A percentile compares a stretch with the other conserved stretches of the same genome.
Conservation (phyloP, 2,329 filamentous ascomycete genomes). For the Blastomyces silverae region DNA sequence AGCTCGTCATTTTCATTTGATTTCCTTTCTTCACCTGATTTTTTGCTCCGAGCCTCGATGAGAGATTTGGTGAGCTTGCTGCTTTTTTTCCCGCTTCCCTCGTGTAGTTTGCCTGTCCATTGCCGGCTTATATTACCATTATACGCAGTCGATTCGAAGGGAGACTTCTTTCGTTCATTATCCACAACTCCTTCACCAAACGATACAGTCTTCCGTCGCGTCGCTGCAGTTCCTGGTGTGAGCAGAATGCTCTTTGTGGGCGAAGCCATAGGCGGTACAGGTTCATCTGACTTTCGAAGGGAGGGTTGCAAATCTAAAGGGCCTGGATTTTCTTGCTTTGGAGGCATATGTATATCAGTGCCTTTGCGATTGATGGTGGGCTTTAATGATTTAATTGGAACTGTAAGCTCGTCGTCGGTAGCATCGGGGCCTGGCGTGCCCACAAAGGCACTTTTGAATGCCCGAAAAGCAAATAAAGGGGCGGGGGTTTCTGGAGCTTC, state of each 20-base stretch:
- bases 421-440: slow-evolving; percentile 54
- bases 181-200: slow-evolving; percentile 53
- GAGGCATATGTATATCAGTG: slow-evolving; percentile 16
- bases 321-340: slow-evolving; percentile 23
- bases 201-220: slow-evolving; percentile 54
- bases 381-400: slow-evolving; percentile 20
- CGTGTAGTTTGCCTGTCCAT: slow-evolving; percentile 17
- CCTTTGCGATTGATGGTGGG: slow-evolving; percentile 17
- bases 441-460: slow-evolving; percentile 51
- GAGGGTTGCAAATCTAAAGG: slow-evolving; percentile 16
- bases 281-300: slow-evolving; percentile 17
- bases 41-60: slow-evolving; percentile 35
- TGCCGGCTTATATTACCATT: slow-evolving; percentile 43
- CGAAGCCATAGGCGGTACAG: slow-evolving; percentile 36
- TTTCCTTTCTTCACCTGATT: slow-evolving; percentile 4
- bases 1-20: slow-evolving; percentile 22
- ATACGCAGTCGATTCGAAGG: slow-evolving; percentile 40
- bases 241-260: slow-evolving; percentile 59
- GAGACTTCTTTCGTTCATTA: slow-evolving; percentile 48
- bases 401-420: slow-evolving; percentile 23
- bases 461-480: slow-evolving; percentile 60
- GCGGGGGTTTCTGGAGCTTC: slow-evolving; percentile 59
- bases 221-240: slow-evolving; percentile 53
- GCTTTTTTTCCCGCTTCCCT: slow-evolving; percentile 24
- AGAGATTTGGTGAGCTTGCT: slow-evolving; percentile 40